Conservation (phyloP, 2,329 filamentous ascomycete species). For the Coniella vitis region DNA sequence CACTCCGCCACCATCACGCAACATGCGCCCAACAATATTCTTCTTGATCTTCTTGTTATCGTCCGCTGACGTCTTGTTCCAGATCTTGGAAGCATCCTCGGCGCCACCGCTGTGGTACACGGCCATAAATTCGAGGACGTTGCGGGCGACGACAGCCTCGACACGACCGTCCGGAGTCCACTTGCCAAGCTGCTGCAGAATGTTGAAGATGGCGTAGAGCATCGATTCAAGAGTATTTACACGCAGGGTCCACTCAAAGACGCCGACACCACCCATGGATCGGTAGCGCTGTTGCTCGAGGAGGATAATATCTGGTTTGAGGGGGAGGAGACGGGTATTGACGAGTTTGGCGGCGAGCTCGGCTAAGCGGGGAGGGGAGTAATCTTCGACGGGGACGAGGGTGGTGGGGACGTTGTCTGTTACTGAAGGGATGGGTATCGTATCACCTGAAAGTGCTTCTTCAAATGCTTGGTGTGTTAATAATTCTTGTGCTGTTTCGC, state of each 20-base stretch:
- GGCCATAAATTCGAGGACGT: slow-evolving; percentile 36
- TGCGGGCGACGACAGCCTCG: slow-evolving; percentile 44
- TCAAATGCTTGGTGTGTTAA: no score
- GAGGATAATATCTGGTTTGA: slow-evolving; percentile 60
- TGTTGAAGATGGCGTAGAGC: slow-evolving; percentile 63
- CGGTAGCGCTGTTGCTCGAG: slow-evolving; percentile 60
- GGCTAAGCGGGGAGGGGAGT: slow-evolving; percentile 29
- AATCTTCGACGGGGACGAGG: slow-evolving; percentile 20
- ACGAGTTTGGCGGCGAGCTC: slow-evolving; percentile 27
- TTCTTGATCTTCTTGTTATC: slow-evolving; percentile 56
- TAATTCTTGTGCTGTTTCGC: no score
- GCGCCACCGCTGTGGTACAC: slow-evolving; percentile 6
- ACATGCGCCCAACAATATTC: slow-evolving; percentile 50
- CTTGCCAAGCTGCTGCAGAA: slow-evolving; percentile 39
- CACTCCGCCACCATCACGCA: slow-evolving; percentile 28
- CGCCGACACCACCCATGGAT: slow-evolving; percentile 53
- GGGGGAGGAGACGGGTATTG: slow-evolving; percentile 32
- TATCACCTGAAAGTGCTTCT: no score
- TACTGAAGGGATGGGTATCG: neutral
- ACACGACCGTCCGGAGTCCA: slow-evolving; percentile 29
- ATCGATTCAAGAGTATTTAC: slow-evolving; percentile 80
- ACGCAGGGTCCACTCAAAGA: slow-evolving; percentile 76
- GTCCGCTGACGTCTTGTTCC: slow-evolving; percentile 33
- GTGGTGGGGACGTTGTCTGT: slow-evolving; percentile 1
- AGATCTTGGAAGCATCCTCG: slow-evolving; percentile 16